These are phyloP conservation scores for Gossypium rotundifolium DNA, from an alignment of 345 rosid species.

Conservation along the genomic window DNA sequence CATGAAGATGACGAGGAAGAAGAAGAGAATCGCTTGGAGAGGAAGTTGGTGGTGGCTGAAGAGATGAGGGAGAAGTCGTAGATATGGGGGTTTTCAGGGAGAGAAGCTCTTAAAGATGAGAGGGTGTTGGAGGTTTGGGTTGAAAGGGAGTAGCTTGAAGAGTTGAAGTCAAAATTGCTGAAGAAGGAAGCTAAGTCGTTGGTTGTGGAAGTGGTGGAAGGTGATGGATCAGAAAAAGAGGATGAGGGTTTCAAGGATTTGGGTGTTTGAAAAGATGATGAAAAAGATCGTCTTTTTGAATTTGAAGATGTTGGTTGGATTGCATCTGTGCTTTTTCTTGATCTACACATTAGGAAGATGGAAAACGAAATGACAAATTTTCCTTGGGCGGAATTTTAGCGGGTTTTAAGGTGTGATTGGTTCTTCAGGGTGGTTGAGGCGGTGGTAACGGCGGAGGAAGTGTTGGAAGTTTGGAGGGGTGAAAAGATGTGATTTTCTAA, in stretches of 20 bases:
- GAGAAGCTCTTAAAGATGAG: slow-evolving; percentile 19
- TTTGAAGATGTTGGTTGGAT: background rate
- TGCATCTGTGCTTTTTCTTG: slow-evolving; percentile 1
- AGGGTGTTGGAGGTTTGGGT: slow-evolving; percentile 17
- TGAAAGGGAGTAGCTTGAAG: slow-evolving; percentile 8
- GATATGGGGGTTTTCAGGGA: slow-evolving; percentile 29
- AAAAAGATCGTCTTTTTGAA: background rate
- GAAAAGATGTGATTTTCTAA: background rate
- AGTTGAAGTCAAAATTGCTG: background rate
- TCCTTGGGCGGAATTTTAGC: background rate
- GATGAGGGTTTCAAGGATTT: background rate
- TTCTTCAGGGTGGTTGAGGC: background rate
- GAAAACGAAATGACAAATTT: background rate
- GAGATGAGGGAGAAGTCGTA: slow-evolving; percentile 25
- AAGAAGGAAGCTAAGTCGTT: background rate
- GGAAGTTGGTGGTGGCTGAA: slow-evolving; percentile 30
- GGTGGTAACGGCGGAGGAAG: background rate
- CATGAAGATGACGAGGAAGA: slow-evolving; percentile 37
- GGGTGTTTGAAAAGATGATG: background rate
- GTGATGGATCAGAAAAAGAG: background rate
- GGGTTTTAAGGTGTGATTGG: background rate
- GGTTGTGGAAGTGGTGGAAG: background rate
- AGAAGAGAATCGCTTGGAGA: slow-evolving; percentile 26
- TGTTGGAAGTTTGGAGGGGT: background rate
- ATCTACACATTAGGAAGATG: slow-evolving; percentile 7